These are phyloP conservation scores for Saturnispora ahearnii DNA, from an alignment of 805 yeast genomes.

Conservation along the genomic window DNA sequence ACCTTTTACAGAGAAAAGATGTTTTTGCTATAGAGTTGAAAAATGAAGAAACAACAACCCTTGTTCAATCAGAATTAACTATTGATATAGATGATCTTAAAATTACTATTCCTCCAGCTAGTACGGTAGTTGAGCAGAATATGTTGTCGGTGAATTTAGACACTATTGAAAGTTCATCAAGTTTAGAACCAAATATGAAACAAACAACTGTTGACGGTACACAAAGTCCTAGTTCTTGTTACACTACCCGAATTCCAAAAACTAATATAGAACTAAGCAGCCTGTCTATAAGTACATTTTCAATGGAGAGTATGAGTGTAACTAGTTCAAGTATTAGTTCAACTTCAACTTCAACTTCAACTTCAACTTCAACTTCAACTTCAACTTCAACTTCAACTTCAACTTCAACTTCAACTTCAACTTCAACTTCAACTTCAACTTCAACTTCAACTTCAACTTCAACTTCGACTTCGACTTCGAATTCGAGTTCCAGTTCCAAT, in stretches of 20 bases:
- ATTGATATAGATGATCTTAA: not conserved
- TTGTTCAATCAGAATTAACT: not conserved
- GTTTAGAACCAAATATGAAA: not conserved
- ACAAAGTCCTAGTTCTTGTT: too few species aligned
- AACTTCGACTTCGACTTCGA: not conserved
- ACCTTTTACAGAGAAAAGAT: not conserved
- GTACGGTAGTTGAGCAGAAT: not conserved
- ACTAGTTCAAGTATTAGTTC: too few species aligned
- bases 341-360: too few species aligned
- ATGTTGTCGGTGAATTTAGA: not conserved
- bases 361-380: too few species aligned
- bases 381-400: too few species aligned
- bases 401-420: not conserved
- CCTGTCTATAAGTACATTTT: too few species aligned
- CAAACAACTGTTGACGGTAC: too few species aligned
- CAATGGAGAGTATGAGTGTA: too few species aligned
- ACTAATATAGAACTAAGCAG: too few species aligned
- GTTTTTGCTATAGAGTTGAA: not conserved
- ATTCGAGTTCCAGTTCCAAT: not conserved
- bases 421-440: too few species aligned
- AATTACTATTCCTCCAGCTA: not conserved
- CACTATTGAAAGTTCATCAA: not conserved
- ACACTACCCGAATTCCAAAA: too few species aligned
- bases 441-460: not conserved
- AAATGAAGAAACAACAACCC: not conserved